These are phyloP conservation scores for Hibiscus tridactylites DNA, from an alignment of 345 rosid species.

Conservation along the genomic window DNA sequence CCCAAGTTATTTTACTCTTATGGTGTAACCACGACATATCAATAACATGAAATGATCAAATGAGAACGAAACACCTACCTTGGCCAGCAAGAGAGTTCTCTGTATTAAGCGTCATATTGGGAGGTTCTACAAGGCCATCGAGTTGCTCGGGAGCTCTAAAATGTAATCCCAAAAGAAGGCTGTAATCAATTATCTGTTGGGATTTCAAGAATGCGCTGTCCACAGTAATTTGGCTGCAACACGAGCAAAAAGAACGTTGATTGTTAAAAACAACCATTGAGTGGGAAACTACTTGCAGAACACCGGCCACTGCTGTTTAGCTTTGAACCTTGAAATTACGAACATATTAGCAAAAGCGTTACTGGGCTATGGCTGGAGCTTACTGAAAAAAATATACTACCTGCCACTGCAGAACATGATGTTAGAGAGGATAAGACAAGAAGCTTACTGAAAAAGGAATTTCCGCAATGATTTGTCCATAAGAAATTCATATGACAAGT, in stretches of 20 bases:
- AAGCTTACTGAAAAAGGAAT: conserved; percentile 67
- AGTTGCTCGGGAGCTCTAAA: conserved; percentile 78
- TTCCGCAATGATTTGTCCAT: conserved; percentile 84
- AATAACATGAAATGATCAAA: not conserved
- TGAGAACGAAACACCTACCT: conserved; percentile 32
- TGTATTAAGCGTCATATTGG: conserved; percentile 14
- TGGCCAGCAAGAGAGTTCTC: conserved; percentile 33
- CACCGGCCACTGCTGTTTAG: no score
- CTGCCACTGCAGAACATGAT: not conserved
- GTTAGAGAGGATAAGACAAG: not conserved
- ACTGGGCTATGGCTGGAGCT: not conserved
- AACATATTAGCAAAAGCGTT: conserved; percentile 3
- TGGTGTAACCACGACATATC: not conserved
- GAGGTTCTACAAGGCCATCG: conserved; percentile 47
- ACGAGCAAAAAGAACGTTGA: not conserved
- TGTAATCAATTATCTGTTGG: conserved; percentile 76
- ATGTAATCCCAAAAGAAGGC: conserved; percentile 79
- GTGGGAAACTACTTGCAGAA: no score
- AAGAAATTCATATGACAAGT: conserved; percentile 65
- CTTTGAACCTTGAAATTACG: conserved; percentile 70
- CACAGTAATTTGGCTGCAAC: conserved; percentile 58
- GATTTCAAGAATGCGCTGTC: conserved; percentile 78
- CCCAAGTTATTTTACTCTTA: not conserved
- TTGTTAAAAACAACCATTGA: not conserved
- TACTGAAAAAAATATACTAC: not conserved